These are phyloP conservation scores for Arabidopsis arenosa DNA, from an alignment of 345 rosid genomes.

Conservation along the genomic window DNA sequence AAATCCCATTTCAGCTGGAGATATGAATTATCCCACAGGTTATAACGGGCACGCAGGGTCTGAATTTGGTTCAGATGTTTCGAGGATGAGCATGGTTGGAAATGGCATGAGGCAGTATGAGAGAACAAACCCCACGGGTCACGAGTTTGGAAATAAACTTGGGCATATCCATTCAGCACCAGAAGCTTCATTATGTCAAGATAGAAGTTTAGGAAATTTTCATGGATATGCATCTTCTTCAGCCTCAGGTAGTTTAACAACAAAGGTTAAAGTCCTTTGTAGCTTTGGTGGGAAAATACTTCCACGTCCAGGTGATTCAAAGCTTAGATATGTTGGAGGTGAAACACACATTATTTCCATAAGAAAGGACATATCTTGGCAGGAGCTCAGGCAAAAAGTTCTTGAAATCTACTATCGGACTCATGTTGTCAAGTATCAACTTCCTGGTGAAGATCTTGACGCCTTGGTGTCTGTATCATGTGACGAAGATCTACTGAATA, in stretches of 20 bases:
- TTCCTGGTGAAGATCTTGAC: constrained; percentile 95
- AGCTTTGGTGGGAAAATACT: constrained; percentile 90
- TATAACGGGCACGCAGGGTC: constrained; percentile 15
- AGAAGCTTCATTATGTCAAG: constrained; percentile 51
- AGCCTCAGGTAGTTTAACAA: constrained; percentile 51
- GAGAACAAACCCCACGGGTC: constrained; percentile 47
- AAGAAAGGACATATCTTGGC: constrained; percentile 69
- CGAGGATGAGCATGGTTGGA: constrained; percentile 37
- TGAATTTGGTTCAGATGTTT: constrained; percentile 19
- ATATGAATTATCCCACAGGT: constrained; percentile 23
- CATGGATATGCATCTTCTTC: constrained; percentile 53
- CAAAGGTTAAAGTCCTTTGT: constrained; percentile 75
- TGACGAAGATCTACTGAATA: constrained; percentile 84
- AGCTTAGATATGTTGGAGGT: constrained; percentile 93
- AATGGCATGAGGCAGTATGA: constrained; percentile 54
- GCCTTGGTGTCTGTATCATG: constrained; percentile 91
- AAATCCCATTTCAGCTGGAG: constrained; percentile 50
- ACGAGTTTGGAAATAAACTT: constrained; percentile 50
- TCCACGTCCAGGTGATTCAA: constrained; percentile 89
- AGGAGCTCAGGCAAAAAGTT: constrained; percentile 66
- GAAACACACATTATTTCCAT: constrained; percentile 76
- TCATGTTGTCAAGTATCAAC: constrained; percentile 81
- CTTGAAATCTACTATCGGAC: constrained; percentile 63
- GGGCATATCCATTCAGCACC: constrained; percentile 59
- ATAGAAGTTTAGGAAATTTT: constrained; percentile 42